A percentile compares a stretch with the other conserved stretches of the same genome.
phyloP scores from a whole-genome alignment of 2,329 filamentous ascomycete species.

The Nemania diffusa region DNA sequence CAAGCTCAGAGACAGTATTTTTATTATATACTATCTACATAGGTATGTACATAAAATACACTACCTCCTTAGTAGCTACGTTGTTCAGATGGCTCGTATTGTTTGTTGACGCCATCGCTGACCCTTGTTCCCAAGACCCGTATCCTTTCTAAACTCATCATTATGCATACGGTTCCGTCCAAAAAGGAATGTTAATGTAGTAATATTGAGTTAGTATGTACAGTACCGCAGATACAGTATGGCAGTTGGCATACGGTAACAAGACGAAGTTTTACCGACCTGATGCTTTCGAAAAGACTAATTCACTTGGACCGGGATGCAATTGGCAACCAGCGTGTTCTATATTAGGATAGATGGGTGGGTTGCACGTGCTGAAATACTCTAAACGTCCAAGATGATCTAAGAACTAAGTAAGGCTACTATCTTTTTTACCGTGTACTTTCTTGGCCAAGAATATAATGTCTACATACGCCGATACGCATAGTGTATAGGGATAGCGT shows the following conservation, averaged over 20 bases:
- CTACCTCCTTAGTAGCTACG: too few relatives aligned
- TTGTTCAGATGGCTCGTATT: constrained; percentile 22
- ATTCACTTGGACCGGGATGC: background rate
- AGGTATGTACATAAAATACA: too few relatives aligned
- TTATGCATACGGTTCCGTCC: constrained; percentile 25
- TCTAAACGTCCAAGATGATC: constrained; percentile 13
- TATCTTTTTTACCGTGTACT: background rate
- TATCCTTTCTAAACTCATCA: constrained; percentile 25
- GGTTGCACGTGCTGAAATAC: constrained; percentile 28
- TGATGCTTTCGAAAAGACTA: background rate
- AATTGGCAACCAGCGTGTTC: background rate
- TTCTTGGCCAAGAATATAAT: constrained; percentile 5
- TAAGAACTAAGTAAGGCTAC: constrained; percentile 1
- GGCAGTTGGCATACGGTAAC: background rate
- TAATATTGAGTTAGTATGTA: background rate
- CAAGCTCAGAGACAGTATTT: background rate
- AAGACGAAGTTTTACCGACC: background rate
- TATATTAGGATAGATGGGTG: background rate
- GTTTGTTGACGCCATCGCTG: constrained; percentile 29
- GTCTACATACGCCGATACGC: too few relatives aligned
- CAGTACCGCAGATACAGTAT: background rate
- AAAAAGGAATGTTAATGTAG: constrained; percentile 9
- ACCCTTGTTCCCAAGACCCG: constrained; percentile 29
- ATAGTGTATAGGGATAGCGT: background rate
- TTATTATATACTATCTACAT: background rate